A percentile compares a stretch with the other conserved stretches of the same genome.
These are phyloP conservation scores for Fonsecaea erecta DNA, from an alignment of 2,329 filamentous ascomycete genomes.

Conservation along the genomic window DNA sequence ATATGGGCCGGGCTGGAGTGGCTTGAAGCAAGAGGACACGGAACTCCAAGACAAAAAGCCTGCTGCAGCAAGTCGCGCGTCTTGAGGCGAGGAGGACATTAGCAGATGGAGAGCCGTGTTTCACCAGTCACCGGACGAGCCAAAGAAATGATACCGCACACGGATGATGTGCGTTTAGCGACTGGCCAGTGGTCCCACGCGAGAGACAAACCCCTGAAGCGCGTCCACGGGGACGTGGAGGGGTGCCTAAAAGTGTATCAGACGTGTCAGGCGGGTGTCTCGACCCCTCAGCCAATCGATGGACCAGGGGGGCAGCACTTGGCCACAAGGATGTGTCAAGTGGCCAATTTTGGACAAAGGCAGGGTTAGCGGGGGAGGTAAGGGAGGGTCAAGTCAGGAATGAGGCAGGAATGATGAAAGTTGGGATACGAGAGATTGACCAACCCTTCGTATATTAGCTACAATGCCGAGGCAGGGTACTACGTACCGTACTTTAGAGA, in stretches of 20 bases:
- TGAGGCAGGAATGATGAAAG: neutral
- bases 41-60: neutral
- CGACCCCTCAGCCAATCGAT: conserved; percentile 18
- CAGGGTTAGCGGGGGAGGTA: neutral
- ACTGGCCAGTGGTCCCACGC: conserved; percentile 16
- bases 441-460: neutral
- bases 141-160: conserved; percentile 12
- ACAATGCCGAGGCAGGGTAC: neutral
- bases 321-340: conserved; percentile 13
- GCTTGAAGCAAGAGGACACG: conserved; percentile 12
- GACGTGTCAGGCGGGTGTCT: conserved; percentile 35
- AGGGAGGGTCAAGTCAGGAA: neutral
- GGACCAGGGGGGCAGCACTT: conserved; percentile 5
- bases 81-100: conserved; percentile 20
- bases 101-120: conserved; percentile 17
- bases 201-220: conserved; percentile 29
- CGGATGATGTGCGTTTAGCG: conserved; percentile 4
- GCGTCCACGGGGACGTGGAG: conserved; percentile 23
- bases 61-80: conserved; percentile 18
- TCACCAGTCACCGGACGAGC: conserved; percentile 30
- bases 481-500: neutral
- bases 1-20: conserved; percentile 7
- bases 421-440: conserved; percentile 3
- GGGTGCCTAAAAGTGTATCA: conserved; percentile 29
- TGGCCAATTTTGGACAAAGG: conserved; percentile 5